Base-by-base conservation (phyloP, 2,329 filamentous ascomycete species). In the Colletotrichum sojae region DNA sequence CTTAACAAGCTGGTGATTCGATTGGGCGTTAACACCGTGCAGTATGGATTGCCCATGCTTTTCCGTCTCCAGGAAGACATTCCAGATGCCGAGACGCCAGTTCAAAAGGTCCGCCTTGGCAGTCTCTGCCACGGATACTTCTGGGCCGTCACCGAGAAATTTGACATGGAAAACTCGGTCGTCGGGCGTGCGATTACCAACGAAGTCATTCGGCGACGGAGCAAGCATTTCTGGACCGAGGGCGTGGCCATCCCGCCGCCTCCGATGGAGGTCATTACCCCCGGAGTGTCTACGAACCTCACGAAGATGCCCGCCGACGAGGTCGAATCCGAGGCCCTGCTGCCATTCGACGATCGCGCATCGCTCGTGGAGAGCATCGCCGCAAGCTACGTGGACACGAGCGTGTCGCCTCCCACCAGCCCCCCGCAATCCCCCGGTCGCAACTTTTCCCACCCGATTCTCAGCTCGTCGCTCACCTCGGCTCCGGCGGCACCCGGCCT, bases 91-190 rank as follows among this genome's bases (percentile, higher is more conserved):
- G 89, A 91, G 54, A 87, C 87, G 25, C 89, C 92, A 0, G 79
- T 89, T 49, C 88, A 91, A 36, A 96, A 95, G 76, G 88, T 97
- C 46, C 91, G 93, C 51, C 84, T 97, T 51, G 94, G 93, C 36
- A 94, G 92, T 76, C 83, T 98, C 65, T 93, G 95, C 58, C 93
- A 97, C 76, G 95, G 94, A 9, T 98, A 98, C 79, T 90, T 98
- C 67, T 95, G 93, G 91, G 88, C 89, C 0, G 77, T 98, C 70
- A 90, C 88, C 5, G 91, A 95, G 67, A 91, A 89, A 63, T 95
- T 97, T 71, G 88, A 93, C 53, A 91, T 97, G 70, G 91, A 95
- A 62, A 85, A 85, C 6, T 90, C 92, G 0, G 83, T 86, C 0
- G 86, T 93, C 18, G 94, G 94, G 8, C 86, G 87, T 60, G 89